Evolutionary conservation across 257 asterid species (phyloP).

Genomic region (Prunella vulgaris): DNA sequence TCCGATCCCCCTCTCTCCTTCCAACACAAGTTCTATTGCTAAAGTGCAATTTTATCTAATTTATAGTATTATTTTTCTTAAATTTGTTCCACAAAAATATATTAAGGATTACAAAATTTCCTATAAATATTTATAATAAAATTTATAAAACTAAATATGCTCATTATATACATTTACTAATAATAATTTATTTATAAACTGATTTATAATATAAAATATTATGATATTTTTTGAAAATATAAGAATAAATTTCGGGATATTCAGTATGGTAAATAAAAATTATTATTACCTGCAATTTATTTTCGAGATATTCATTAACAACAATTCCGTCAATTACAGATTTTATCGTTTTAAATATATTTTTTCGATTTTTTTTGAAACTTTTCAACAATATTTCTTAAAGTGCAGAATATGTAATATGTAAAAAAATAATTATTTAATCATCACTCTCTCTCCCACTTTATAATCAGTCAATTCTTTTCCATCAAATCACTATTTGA

Average conservation of each 20-base stretch:
- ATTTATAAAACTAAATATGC: too few relatives aligned
- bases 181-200: too few relatives aligned
- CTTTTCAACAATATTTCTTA: not conserved
- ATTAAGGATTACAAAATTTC: too few relatives aligned
- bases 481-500: constrained; percentile 24
- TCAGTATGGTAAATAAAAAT: not conserved
- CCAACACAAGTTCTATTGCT: not conserved
- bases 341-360: not conserved
- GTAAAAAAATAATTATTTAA: constrained; percentile 7
- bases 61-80: too few relatives aligned
- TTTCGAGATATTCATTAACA: not conserved
- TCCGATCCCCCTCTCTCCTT: too few relatives aligned
- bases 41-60: too few relatives aligned
- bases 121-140: too few relatives aligned
- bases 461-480: constrained; percentile 20
- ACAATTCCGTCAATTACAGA: not conserved
- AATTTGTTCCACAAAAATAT: too few relatives aligned
- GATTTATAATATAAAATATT: too few relatives aligned
- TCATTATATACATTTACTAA: too few relatives aligned
- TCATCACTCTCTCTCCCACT: constrained; percentile 15
- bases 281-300: not conserved
- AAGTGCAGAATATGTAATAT: not conserved
- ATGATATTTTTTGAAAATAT: too few relatives aligned
- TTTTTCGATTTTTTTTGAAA: not conserved
- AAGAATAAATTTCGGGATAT: too few relatives aligned